Percentiles rank a stretch among this genome's conserved stretches.
phyloP scores from a whole-genome alignment of 2,329 filamentous ascomycete species.

The Grosmannia clavigera region DNA sequence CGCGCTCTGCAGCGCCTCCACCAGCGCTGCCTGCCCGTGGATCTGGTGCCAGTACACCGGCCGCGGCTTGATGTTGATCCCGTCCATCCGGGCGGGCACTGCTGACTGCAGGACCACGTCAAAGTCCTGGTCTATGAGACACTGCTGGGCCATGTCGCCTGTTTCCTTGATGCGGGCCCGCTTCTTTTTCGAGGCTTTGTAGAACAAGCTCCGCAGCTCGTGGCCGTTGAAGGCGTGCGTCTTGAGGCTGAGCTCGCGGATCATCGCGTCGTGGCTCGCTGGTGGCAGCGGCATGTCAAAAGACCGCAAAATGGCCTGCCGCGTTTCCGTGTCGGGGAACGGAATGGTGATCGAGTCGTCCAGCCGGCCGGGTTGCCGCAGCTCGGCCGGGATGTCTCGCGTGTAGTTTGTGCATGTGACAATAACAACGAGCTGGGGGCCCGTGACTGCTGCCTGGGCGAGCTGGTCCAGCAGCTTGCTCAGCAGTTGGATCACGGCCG shows the following conservation, averaged over 20 bases:
- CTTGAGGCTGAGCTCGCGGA: conserved; percentile 52
- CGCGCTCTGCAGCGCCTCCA: conserved; percentile 43
- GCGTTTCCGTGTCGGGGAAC: conserved; percentile 58
- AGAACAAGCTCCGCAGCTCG: conserved; percentile 31
- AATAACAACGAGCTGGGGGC: conserved; percentile 55
- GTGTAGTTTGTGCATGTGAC: conserved; percentile 61
- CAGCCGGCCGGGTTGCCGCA: conserved; percentile 56
- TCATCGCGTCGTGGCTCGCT: conserved; percentile 35
- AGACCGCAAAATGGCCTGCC: conserved; percentile 61
- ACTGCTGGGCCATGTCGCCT: not conserved
- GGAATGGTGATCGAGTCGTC: conserved; percentile 58
- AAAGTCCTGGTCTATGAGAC: conserved; percentile 38
- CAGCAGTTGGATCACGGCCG: conserved; percentile 37
- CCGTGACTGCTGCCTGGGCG: not conserved
- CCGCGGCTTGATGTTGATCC: conserved; percentile 78
- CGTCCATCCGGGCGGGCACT: conserved; percentile 76
- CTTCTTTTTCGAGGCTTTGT: not conserved
- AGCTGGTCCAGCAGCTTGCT: conserved; percentile 41
- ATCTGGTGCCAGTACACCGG: conserved; percentile 81
- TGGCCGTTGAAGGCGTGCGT: conserved; percentile 79
- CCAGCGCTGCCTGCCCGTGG: conserved; percentile 69
- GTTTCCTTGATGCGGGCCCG: not conserved
- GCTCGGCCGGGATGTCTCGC: conserved; percentile 55
- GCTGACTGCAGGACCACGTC: conserved; percentile 53
- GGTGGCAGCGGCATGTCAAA: conserved; percentile 35